Conservation (phyloP, 202 grass and related monocot species). For the Zoysia matrella region DNA sequence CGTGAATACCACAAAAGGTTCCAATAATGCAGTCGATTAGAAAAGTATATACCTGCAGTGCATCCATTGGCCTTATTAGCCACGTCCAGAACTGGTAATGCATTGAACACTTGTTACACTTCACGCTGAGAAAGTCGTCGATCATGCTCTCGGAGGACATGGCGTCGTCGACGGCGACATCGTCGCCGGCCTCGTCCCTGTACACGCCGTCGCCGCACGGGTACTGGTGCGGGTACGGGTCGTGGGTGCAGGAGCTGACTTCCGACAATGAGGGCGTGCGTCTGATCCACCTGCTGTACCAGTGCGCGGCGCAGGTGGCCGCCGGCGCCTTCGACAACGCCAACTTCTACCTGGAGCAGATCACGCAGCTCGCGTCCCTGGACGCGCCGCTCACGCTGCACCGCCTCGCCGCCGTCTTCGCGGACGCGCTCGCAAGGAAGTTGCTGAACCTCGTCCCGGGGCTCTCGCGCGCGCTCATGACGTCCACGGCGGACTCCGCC, state of each 20-base stretch:
- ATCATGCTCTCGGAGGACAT: constrained; percentile 44
- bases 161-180: constrained; percentile 49
- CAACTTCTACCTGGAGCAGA: constrained; percentile 56
- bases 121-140: too few relatives aligned
- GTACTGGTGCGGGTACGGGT: neutral
- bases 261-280: constrained; percentile 48
- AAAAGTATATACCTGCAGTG: too few relatives aligned
- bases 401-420: constrained; percentile 65
- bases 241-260: constrained; percentile 53
- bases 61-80: too few relatives aligned
- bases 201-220: constrained; percentile 35
- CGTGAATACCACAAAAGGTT: too few relatives aligned
- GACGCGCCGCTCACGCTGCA: constrained; percentile 54
- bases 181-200: constrained; percentile 54
- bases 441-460: constrained; percentile 35
- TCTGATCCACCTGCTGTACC: constrained; percentile 55
- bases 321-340: constrained; percentile 54
- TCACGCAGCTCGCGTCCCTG: too few relatives aligned
- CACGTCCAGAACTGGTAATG: too few relatives aligned
- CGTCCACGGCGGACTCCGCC: neutral
- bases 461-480: constrained; percentile 32
- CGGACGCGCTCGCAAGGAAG: constrained; percentile 46
- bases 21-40: too few relatives aligned
- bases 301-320: constrained; percentile 56
- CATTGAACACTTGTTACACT: too few relatives aligned